Base-by-base conservation (phyloP, 148 eudicot species). In the Camellia japonica region DNA sequence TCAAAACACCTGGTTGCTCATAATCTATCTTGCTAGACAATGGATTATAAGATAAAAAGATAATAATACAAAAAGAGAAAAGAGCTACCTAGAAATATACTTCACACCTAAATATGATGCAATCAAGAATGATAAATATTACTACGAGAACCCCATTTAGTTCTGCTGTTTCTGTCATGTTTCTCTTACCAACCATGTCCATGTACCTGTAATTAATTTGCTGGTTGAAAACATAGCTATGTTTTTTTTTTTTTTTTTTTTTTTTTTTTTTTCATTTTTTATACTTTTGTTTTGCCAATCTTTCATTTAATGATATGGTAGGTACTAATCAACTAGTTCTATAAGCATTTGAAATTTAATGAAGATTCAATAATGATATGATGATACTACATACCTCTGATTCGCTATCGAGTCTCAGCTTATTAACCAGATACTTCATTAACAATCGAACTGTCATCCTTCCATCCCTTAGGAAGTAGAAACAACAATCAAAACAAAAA, bases 391-490 rank as follows among this genome's bases (percentile, higher is more conserved):
- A 70, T 87, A 91, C 97, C 93, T 93, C 90, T n/a, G 93, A 92
- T 90, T 92, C 94, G 78, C 85, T 87, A 80, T 89, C 92, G 85
- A 94, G 81, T 63, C 87, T 87, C 64, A 94, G 92, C 90, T 94
- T 94, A 82, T 87, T 89, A 83, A 90, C 97, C 80, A 94, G 80
- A 82, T 94, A 94, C 82, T 92, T 94, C 70, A 87, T 91, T 68
- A 94, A 83, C 78, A 92, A 82, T 58, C 97, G 80, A 80, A 94
- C 86, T 8, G 92, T 94, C 94, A 90, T 90, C 67, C 81, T 90
- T 42, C 92, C 92, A 86, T 94, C 91, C 82, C 98, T 94, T 54
- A 74, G 38, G 38, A 30, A 30, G 38, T 30, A 56, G 51, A 20
- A 73, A 78, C 8, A 16, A 30, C 4, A 51, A 0, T 42, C 7